A percentile compares a stretch with the other conserved stretches of the same genome.
phyloP scores from a whole-genome alignment of 129 eudicot genomes.

The Helianthus tuberosus region DNA sequence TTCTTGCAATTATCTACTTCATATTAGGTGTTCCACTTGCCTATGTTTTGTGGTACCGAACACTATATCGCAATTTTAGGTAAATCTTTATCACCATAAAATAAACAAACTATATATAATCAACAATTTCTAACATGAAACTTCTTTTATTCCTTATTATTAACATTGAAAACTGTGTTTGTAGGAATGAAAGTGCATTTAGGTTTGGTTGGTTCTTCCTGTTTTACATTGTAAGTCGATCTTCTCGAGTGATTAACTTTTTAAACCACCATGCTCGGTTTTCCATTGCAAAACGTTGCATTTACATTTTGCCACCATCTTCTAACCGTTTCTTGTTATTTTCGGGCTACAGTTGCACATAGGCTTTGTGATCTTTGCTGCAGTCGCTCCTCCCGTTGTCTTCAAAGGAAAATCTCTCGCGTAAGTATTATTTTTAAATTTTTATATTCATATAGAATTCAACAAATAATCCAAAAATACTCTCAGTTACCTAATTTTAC shows the following conservation, averaged over 20 bases:
- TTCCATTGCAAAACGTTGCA: neutral
- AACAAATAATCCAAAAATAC: neutral
- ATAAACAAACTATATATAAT: too few relatives aligned
- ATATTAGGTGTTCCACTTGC: slow-evolving; percentile 75
- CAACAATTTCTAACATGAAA: too few relatives aligned
- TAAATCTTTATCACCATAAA: slow-evolving; percentile 21
- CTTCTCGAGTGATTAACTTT: neutral
- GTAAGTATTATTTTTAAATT: slow-evolving; percentile 46
- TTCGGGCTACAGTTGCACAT: slow-evolving; percentile 73
- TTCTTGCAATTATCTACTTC: slow-evolving; percentile 81
- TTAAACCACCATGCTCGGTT: neutral
- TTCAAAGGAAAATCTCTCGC: slow-evolving; percentile 92
- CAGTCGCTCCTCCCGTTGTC: slow-evolving; percentile 94
- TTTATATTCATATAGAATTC: neutral
- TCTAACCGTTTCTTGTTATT: slow-evolving; percentile 8
- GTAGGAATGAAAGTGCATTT: slow-evolving; percentile 92
- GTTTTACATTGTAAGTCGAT: slow-evolving; percentile 64
- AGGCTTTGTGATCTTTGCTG: slow-evolving; percentile 76
- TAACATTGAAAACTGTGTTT: slow-evolving; percentile 14
- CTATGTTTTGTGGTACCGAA: slow-evolving; percentile 82
- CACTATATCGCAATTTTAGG: slow-evolving; percentile 90
- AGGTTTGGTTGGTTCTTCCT: slow-evolving; percentile 86
- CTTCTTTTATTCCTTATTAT: neutral
- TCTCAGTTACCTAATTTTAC: slow-evolving; percentile 6
- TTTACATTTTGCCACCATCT: slow-evolving; percentile 21